Conservation (phyloP, 2,329 filamentous ascomycete genomes). For the Arthrobotrys sinensis region DNA sequence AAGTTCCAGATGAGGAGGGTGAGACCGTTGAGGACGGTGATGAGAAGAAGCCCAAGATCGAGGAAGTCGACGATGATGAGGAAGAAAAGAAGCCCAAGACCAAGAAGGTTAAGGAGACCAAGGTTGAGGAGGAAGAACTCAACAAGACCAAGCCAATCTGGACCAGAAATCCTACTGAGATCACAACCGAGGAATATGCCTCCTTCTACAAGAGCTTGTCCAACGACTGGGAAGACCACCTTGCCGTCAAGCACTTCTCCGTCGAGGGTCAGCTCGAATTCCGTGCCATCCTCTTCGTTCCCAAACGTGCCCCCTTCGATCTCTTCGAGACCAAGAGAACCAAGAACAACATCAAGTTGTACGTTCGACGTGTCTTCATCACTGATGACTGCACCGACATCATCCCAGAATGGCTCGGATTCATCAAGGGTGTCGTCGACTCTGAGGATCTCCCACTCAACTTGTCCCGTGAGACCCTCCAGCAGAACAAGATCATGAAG, state of each 20-base stretch:
- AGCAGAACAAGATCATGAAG: conserved; percentile 99
- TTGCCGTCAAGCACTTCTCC: conserved; percentile 99
- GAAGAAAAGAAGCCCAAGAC: conserved; percentile 96
- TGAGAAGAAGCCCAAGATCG: conserved; percentile 95
- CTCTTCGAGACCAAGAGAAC: conserved; percentile 99
- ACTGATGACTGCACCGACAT: conserved; percentile 99
- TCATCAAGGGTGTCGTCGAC: conserved; percentile 99
- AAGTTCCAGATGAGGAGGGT: conserved; percentile 96
- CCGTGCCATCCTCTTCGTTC: conserved; percentile 99
- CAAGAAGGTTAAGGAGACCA: conserved; percentile 99
- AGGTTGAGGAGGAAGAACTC: conserved; percentile 98
- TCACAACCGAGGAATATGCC: conserved; percentile 95
- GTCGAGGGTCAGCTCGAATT: conserved; percentile 99
- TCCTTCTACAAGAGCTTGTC: conserved; percentile 99
- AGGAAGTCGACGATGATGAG: conserved; percentile 87
- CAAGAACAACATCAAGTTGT: conserved; percentile 99
- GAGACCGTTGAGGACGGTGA: conserved; percentile 80
- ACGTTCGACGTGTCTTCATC: conserved; percentile 99
- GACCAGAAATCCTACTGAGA: conserved; percentile 97
- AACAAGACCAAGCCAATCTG: conserved; percentile 99
- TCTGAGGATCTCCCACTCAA: conserved; percentile 99
- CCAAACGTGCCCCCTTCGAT: conserved; percentile 99
- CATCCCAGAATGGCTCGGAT: conserved; percentile 99
- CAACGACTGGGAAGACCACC: conserved; percentile 99
- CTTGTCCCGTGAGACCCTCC: conserved; percentile 99